Percentiles rank a stretch among this genome's conserved stretches.
Conservation (phyloP, 768 basidiomycete genomes). For the Suillus cothurnatus region DNA sequence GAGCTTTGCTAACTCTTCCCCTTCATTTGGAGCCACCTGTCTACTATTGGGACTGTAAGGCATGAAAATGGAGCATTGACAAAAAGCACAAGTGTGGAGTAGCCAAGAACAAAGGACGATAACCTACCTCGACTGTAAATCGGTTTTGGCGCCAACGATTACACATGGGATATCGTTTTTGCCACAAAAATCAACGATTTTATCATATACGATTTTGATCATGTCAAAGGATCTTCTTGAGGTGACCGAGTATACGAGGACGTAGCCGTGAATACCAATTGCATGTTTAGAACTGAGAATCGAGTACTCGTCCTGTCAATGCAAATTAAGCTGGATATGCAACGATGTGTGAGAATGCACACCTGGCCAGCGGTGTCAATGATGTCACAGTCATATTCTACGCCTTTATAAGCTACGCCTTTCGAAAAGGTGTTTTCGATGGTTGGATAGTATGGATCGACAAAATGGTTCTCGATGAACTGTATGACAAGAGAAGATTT, state of each 20-base stretch:
- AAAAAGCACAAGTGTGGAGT: constrained; percentile 17
- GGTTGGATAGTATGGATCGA: constrained; percentile 93
- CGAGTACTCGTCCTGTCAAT: constrained; percentile 86
- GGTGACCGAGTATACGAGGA: constrained; percentile 94
- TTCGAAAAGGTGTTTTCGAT: constrained; percentile 90
- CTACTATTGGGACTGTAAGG: constrained; percentile 48
- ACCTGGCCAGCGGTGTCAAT: constrained; percentile 99
- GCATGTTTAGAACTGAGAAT: constrained; percentile 93
- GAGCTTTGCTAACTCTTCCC: constrained; percentile 69
- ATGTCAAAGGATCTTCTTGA: constrained; percentile 92
- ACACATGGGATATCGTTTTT: constrained; percentile 87
- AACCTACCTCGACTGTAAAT: constrained; percentile 74
- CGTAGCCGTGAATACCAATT: constrained; percentile 95
- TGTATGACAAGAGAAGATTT: constrained; percentile 93
- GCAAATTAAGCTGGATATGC: constrained; percentile 12
- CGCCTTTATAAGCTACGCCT: constrained; percentile 82
- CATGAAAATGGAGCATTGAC: constrained; percentile 30
- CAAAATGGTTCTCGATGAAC: constrained; percentile 91
- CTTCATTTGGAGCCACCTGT: constrained; percentile 76
- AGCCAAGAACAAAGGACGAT: constrained; percentile 11
- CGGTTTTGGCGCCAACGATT: constrained; percentile 91
- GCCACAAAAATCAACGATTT: constrained; percentile 88
- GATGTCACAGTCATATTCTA: constrained; percentile 95
- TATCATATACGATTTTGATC: constrained; percentile 91
- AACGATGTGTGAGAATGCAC: constrained; percentile 21